Evolutionary conservation across 2,329 filamentous ascomycete species (phyloP).

Genomic region (Lachnellula arida): DNA sequence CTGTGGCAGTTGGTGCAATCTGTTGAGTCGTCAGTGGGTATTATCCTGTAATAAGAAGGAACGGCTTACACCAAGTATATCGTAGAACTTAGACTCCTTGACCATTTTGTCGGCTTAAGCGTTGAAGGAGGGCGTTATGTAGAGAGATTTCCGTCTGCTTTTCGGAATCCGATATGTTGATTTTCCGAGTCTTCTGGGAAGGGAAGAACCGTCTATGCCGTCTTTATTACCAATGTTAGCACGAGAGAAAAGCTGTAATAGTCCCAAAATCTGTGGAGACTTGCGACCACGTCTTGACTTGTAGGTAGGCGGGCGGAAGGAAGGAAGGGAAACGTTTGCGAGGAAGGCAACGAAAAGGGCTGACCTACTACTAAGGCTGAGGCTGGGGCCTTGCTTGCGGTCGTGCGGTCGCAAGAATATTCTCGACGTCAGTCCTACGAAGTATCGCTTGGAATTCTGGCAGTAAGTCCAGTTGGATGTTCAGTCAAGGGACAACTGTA

Average conservation of each 20-base stretch:
- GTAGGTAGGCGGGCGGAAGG: neutral
- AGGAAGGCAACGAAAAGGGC: neutral
- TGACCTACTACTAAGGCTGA: neutral
- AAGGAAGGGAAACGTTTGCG: neutral
- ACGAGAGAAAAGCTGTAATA: neutral
- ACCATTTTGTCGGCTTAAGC: conserved; percentile 54
- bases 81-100: conserved; percentile 76
- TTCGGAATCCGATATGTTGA: neutral
- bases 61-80: conserved; percentile 65
- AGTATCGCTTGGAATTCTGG: neutral
- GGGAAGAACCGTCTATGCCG: neutral
- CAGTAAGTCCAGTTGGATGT: too few relatives aligned
- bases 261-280: neutral
- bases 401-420: neutral
- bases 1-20: conserved; percentile 75
- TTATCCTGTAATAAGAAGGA: conserved; percentile 5
- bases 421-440: neutral
- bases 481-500: neutral
- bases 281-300: neutral
- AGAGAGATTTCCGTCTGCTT: neutral
- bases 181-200: neutral
- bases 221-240: neutral
- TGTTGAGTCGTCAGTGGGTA: conserved; percentile 37
- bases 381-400: neutral
- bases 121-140: conserved; percentile 7